Percentiles rank a stretch among this genome's conserved stretches.
Evolutionary conservation across 495 filamentous ascomycete species (phyloP).

Genomic region (Geopyxis carbonaria): DNA sequence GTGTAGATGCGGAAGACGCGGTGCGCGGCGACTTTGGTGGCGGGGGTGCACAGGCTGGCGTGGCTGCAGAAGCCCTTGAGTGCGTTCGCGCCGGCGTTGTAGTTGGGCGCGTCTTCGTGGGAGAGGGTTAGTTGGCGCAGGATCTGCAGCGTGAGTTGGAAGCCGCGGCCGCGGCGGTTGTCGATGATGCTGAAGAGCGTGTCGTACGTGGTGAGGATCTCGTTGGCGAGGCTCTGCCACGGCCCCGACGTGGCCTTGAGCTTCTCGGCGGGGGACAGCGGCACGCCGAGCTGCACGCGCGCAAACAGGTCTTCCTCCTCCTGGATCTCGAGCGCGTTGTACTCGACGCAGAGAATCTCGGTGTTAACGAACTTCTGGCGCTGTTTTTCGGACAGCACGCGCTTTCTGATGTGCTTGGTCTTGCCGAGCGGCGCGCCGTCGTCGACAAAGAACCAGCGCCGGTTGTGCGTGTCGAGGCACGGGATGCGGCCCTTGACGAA

Average conservation of each 20-base stretch:
- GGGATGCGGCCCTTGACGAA: conserved; percentile 33
- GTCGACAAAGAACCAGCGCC: conserved; percentile 25
- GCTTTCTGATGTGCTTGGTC: not conserved
- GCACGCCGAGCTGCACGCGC: conserved; percentile 32
- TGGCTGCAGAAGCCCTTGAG: conserved; percentile 17
- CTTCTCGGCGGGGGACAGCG: conserved; percentile 34
- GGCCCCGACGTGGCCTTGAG: conserved; percentile 30
- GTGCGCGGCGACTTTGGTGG: conserved; percentile 10
- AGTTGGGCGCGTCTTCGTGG: conserved; percentile 13
- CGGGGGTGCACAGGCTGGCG: conserved; percentile 7
- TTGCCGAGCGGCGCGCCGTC: conserved; percentile 10
- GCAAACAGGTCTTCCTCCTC: conserved; percentile 36
- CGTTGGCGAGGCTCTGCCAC: conserved; percentile 31
- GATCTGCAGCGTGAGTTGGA: conserved; percentile 22
- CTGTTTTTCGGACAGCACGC: conserved; percentile 20
- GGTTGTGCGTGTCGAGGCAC: conserved; percentile 25
- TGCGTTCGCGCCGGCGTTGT: conserved; percentile 11
- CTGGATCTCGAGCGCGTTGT: conserved; percentile 24
- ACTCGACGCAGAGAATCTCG: conserved; percentile 31
- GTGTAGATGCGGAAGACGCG: conserved; percentile 17
- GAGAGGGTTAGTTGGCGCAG: conserved; percentile 19
- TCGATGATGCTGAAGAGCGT: conserved; percentile 24
- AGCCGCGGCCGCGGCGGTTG: conserved; percentile 26
- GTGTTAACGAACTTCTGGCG: conserved; percentile 26
- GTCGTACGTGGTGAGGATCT: conserved; percentile 29